Evolutionary conservation across 305 asterid genomes (phyloP), one percentile per base, ranked within the genome.

Genomic region (Fraxinus albicans): DNA sequence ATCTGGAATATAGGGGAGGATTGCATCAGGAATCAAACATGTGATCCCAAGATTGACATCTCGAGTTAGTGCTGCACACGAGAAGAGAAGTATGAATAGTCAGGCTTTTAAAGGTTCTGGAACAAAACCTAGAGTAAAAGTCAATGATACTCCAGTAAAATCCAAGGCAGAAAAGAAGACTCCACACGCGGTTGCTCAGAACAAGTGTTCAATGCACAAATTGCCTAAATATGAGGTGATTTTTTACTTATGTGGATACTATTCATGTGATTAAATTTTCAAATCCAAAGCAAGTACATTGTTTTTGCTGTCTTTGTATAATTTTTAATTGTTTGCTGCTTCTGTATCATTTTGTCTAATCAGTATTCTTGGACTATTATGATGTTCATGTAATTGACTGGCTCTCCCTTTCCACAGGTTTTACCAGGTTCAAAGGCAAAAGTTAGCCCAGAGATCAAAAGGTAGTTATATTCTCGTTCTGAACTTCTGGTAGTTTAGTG

Each of bases 221-320:
- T 80, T 84, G 67, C 50, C 85, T 17, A 91, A 84, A 80, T 8
- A 65, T 31, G 89, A 89, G 97, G 98, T 94, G 72, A 77, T 63
- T 77, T 77, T 77, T 72, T 77, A 58, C 73, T 13, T 76, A 29
- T 29, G 36, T 27, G 42, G 34, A 60, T 76, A 36, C 76, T 80
- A 38, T 73, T 34, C 73, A 9, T 23, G 60, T 50, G 23, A 63
- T 40, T 44, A 4, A 19, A 55, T 69, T 17, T 17, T 79, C 4
- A 70, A n/a, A 35, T 53, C 40, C 27, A 6, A 33, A 55, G 36
- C 81, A 5, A 34, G 3, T 35, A 55, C 29, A n/a, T 34, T 82
- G 63, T 70, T 47, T 25, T 76, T 35, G 58, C 69, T 31, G 4
- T 29, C 76, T 55, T 29, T 74, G 33, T 69, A 12, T 4, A 27